Percentiles rank a stretch among this genome's conserved stretches.
These are phyloP conservation scores for Astragalus membranaceus DNA, from an alignment of 306 rosid genomes.

Conservation along the genomic window DNA sequence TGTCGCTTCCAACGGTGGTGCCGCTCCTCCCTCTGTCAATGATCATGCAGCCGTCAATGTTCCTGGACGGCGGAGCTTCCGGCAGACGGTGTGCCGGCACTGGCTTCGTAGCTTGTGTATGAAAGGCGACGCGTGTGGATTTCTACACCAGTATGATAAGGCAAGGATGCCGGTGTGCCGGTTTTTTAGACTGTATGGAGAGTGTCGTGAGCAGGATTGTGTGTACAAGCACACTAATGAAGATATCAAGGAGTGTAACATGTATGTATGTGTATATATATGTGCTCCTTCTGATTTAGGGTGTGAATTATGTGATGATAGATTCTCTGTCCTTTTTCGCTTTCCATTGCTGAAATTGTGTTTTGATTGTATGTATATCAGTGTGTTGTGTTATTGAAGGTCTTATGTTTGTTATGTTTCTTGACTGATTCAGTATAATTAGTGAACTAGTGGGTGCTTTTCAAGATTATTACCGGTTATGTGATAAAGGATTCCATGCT, in stretches of 20 bases:
- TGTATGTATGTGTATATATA: conserved; percentile 36
- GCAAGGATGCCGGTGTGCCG: conserved; percentile 97
- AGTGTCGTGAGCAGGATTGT: conserved; percentile 98
- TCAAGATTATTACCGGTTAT: background rate
- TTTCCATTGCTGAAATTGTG: background rate
- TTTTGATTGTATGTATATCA: background rate
- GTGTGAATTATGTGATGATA: background rate
- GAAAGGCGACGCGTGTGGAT: conserved; percentile 99
- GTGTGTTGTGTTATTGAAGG: background rate
- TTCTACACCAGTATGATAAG: conserved; percentile 93
- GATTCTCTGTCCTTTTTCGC: background rate
- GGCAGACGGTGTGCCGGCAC: conserved; percentile 97
- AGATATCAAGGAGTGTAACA: conserved; percentile 98
- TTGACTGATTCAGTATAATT: conserved; percentile 1
- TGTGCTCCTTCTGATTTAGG: background rate
- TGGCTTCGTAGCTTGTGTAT: conserved; percentile 93
- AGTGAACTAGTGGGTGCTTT: background rate
- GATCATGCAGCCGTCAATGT: conserved; percentile 17
- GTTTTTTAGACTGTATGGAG: conserved; percentile 80
- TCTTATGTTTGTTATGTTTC: background rate
- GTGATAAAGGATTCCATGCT: background rate
- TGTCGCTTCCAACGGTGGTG: conserved; percentile 23
- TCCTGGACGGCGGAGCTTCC: conserved; percentile 72
- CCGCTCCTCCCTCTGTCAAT: conserved; percentile 10
- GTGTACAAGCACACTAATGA: conserved; percentile 96